Evolutionary conservation across 1,284 basidiomycete species (phyloP).

Genomic region (Afroboletus lepidellus): DNA sequence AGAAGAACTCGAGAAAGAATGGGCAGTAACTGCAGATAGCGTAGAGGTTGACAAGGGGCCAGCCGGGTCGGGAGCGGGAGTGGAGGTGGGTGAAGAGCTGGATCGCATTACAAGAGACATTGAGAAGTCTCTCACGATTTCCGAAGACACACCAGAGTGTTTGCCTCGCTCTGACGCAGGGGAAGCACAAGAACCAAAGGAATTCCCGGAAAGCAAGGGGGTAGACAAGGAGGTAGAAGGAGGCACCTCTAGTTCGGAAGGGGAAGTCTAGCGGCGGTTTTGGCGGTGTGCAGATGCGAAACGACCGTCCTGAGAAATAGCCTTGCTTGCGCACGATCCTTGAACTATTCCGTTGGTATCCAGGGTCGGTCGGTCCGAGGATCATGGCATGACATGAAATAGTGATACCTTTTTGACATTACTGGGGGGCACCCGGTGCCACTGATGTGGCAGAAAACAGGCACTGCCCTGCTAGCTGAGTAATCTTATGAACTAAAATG

Average conservation of each 20-base stretch:
- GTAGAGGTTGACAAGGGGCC: constrained; percentile 22
- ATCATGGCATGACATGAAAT: neutral
- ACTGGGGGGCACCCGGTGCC: no score
- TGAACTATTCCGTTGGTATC: neutral
- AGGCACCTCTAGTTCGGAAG: neutral
- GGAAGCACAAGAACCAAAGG: neutral
- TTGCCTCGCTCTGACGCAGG: neutral
- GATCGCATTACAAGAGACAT: constrained; percentile 37
- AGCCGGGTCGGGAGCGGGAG: constrained; percentile 11
- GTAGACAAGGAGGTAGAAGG: neutral
- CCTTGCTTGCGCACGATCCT: neutral
- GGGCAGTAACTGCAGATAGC: constrained; percentile 48
- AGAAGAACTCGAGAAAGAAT: constrained; percentile 55
- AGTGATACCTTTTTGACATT: neutral
- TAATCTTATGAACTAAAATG: no score
- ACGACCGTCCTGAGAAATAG: neutral
- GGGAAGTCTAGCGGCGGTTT: neutral
- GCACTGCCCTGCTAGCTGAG: no score
- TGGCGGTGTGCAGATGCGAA: neutral
- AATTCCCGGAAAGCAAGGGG: neutral
- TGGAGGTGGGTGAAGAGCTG: constrained; percentile 32
- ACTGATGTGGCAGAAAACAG: no score
- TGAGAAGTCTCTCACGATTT: constrained; percentile 29
- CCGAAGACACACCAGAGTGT: constrained; percentile 7
- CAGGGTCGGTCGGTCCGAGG: neutral